Percentiles rank a stretch among this genome's conserved stretches.
Evolutionary conservation across 768 basidiomycete genomes (phyloP).

Genomic region (Pisolithus albus): DNA sequence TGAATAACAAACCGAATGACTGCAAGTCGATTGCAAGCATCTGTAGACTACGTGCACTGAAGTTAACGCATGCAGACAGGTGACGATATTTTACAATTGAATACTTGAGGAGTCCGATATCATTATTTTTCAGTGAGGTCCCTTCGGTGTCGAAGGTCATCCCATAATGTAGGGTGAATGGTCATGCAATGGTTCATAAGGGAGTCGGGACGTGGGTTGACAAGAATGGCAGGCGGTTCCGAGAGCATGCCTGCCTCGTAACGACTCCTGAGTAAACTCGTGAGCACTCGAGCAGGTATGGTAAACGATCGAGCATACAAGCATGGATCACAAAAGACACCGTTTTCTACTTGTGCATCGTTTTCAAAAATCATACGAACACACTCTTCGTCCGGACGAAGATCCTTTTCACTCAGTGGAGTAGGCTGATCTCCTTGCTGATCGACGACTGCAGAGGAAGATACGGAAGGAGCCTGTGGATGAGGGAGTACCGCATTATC

Average conservation of each 20-base stretch:
- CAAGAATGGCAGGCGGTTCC: slow-evolving; percentile 24
- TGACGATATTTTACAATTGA: slow-evolving; percentile 5
- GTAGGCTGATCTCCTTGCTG: slow-evolving; percentile 1
- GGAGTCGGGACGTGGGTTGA: slow-evolving; percentile 30
- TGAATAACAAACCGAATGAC: too few relatives aligned
- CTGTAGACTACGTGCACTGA: too few relatives aligned
- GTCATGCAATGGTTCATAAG: slow-evolving; percentile 43
- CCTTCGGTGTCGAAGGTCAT: slow-evolving; percentile 26
- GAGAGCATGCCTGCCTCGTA: slow-evolving; percentile 20
- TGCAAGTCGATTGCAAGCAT: too few relatives aligned
- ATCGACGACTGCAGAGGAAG: not conserved
- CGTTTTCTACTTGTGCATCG: slow-evolving; percentile 24
- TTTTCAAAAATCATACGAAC: slow-evolving; percentile 31
- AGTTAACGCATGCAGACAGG: slow-evolving; percentile 3
- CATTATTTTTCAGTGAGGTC: slow-evolving; percentile 2
- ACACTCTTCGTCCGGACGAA: slow-evolving; percentile 39
- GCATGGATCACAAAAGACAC: slow-evolving; percentile 44
- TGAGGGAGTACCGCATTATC: not conserved
- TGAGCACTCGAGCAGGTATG: not conserved
- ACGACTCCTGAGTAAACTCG: slow-evolving; percentile 16
- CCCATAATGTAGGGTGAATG: slow-evolving; percentile 47
- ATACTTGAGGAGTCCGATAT: not conserved
- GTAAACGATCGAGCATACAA: slow-evolving; percentile 31
- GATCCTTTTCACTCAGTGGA: slow-evolving; percentile 4
- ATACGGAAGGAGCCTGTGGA: not conserved